These are phyloP conservation scores for Basidiobolus heterosporus DNA, from an alignment of 371 early-diverging fungal species.

Conservation along the genomic window DNA sequence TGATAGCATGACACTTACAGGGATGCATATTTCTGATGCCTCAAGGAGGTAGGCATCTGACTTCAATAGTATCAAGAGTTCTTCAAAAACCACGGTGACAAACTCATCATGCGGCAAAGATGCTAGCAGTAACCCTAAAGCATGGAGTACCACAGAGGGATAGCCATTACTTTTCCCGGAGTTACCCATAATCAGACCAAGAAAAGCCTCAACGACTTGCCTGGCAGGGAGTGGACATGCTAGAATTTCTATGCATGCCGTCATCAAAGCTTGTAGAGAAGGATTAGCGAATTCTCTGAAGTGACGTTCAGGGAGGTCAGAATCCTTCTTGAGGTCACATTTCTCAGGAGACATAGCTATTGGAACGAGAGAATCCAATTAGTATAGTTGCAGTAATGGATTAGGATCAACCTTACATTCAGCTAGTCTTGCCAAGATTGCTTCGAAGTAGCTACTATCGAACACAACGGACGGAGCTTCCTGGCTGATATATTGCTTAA, in stretches of 20 bases:
- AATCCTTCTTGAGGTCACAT: conserved; percentile 22
- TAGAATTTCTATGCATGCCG: conserved; percentile 50
- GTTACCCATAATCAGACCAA: conserved; percentile 24
- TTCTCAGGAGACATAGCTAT: conserved; percentile 29
- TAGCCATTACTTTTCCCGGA: conserved; percentile 24
- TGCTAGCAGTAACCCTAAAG: conserved; percentile 24
- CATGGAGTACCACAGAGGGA: conserved; percentile 21
- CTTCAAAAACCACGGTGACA: conserved; percentile 21
- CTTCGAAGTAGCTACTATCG: conserved; percentile 32
- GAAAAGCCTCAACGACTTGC: conserved; percentile 9
- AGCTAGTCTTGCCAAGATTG: conserved; percentile 32
- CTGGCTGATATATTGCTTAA: conserved; percentile 11
- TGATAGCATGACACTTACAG: conserved; percentile 14
- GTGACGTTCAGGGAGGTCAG: conserved; percentile 50
- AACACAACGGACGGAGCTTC: conserved; percentile 9
- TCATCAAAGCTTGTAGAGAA: conserved; percentile 38
- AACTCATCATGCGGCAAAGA: conserved; percentile 22
- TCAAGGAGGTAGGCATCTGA: conserved; percentile 22
- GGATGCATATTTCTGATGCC: conserved; percentile 26
- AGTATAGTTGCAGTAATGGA: not conserved
- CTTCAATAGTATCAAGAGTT: conserved; percentile 20
- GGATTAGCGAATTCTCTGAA: conserved; percentile 67
- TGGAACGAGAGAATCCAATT: not conserved
- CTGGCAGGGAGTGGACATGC: conserved; percentile 24
- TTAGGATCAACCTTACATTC: conserved; percentile 14